A percentile compares a stretch with the other conserved stretches of the same genome.
These are phyloP conservation scores for Pontederia crassipes DNA, from an alignment of 176 grass and related monocot species.

Conservation along the genomic window DNA sequence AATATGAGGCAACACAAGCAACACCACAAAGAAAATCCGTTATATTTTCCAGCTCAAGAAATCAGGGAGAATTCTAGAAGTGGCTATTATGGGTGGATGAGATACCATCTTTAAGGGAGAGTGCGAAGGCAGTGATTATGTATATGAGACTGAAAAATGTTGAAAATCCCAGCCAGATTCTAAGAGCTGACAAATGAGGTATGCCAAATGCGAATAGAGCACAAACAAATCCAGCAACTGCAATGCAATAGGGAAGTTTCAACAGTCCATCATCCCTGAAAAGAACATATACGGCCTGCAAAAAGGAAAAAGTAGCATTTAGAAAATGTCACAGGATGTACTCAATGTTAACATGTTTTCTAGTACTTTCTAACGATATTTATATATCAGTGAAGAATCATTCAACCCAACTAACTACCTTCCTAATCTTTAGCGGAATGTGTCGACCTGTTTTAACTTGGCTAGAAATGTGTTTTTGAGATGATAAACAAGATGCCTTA, in stretches of 20 bases:
- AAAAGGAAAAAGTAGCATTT: conserved; percentile 9
- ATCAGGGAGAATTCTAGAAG: too few species aligned
- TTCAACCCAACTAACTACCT: too few species aligned
- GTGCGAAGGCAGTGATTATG: conserved; percentile 61
- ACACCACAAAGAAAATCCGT: too few species aligned
- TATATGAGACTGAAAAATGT: conserved; percentile 84
- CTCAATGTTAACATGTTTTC: background rate
- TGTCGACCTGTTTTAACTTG: too few species aligned
- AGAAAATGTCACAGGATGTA: background rate
- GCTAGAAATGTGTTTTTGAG: too few species aligned
- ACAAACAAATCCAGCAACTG: conserved; percentile 65
- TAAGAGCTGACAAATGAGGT: conserved; percentile 80
- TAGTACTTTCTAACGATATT: background rate
- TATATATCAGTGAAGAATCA: too few species aligned
- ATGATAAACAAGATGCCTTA: too few species aligned
- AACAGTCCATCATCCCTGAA: conserved; percentile 58
- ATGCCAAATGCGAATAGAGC: conserved; percentile 91
- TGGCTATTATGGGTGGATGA: background rate
- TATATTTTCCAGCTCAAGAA: too few species aligned
- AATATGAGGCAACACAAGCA: too few species aligned
- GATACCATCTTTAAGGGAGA: conserved; percentile 74
- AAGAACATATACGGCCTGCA: conserved; percentile 74
- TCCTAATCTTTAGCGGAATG: too few species aligned
- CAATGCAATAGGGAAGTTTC: conserved; percentile 96
- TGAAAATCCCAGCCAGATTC: conserved; percentile 91